These are phyloP conservation scores for Pythium rishiriense DNA, from an alignment of 352 stramenopile species.

Conservation along the genomic window DNA sequence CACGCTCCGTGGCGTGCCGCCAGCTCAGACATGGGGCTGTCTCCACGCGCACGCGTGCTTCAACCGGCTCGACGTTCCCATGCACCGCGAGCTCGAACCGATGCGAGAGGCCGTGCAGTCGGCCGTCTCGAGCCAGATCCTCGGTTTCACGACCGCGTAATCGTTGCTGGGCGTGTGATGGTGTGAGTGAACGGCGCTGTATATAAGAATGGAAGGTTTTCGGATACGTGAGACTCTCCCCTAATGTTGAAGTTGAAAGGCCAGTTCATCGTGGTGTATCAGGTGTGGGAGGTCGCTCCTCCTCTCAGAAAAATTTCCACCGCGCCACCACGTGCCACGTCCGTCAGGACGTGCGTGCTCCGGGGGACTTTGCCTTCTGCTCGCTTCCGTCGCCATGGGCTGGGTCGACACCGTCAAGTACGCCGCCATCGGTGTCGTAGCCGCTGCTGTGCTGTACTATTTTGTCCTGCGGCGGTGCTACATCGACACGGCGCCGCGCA, in stretches of 20 bases:
- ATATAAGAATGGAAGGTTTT: background rate
- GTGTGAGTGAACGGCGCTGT: background rate
- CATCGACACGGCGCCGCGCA: constrained; percentile 11
- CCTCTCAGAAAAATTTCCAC: background rate
- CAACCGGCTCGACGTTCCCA: constrained; percentile 91
- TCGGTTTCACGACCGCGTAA: constrained; percentile 20
- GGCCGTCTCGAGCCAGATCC: background rate
- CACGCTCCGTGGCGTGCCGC: constrained; percentile 9
- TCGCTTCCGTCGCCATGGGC: background rate
- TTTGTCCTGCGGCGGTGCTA: constrained; percentile 11
- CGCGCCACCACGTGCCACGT: no score
- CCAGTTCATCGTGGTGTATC: background rate
- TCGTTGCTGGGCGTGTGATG: no score
- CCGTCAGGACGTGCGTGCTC: background rate
- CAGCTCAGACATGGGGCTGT: background rate
- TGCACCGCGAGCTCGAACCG: background rate
- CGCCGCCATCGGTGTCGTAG: background rate
- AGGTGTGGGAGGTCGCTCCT: background rate
- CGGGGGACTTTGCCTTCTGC: no score
- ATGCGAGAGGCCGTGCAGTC: constrained; percentile 9
- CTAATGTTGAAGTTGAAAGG: constrained; percentile 1
- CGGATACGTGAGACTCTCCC: background rate
- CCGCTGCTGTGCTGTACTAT: background rate
- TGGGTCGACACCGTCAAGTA: background rate
- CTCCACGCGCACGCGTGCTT: constrained; percentile 30